Conservation (phyloP, 805 yeast species). For the Metschnikowia anglica region DNA sequence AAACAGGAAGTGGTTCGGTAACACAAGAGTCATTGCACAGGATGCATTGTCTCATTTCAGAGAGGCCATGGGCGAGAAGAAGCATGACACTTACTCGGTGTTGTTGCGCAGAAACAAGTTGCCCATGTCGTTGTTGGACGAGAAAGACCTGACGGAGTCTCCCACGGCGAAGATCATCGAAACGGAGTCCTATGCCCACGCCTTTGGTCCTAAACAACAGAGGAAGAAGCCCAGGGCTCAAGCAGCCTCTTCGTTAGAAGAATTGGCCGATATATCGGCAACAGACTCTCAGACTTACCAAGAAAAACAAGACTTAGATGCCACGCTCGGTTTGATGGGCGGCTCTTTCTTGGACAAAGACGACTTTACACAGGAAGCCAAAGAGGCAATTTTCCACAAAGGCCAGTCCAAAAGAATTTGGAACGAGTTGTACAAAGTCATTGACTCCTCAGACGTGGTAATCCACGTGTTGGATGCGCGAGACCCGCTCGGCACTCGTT, state of each 20-base stretch:
- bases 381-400: slow-evolving; percentile 91
- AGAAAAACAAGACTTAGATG: slow-evolving; percentile 73
- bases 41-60: slow-evolving; percentile 93
- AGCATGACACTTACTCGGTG: slow-evolving; percentile 81
- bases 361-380: slow-evolving; percentile 86
- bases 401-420: slow-evolving; percentile 98
- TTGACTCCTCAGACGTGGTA: slow-evolving; percentile 96
- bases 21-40: slow-evolving; percentile 95
- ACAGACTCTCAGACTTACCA: slow-evolving; percentile 58
- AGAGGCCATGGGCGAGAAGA: slow-evolving; percentile 86
- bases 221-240: slow-evolving; percentile 81
- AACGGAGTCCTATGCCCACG: slow-evolving; percentile 74
- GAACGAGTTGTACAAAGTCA: slow-evolving; percentile 96
- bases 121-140: slow-evolving; percentile 94
- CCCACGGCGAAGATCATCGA: slow-evolving; percentile 82
- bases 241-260: slow-evolving; percentile 76
- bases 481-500: slow-evolving; percentile 95
- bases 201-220: slow-evolving; percentile 95
- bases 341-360: slow-evolving; percentile 58
- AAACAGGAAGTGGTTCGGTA: slow-evolving; percentile 96
- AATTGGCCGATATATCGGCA: slow-evolving; percentile 60
- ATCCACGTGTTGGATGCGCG: slow-evolving; percentile 96
- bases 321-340: slow-evolving; percentile 82
- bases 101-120: slow-evolving; percentile 83
- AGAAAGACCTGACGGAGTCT: slow-evolving; percentile 70